Evolutionary conservation across 257 asterid genomes (phyloP).

Genomic region (Voacanga thouarsii): DNA sequence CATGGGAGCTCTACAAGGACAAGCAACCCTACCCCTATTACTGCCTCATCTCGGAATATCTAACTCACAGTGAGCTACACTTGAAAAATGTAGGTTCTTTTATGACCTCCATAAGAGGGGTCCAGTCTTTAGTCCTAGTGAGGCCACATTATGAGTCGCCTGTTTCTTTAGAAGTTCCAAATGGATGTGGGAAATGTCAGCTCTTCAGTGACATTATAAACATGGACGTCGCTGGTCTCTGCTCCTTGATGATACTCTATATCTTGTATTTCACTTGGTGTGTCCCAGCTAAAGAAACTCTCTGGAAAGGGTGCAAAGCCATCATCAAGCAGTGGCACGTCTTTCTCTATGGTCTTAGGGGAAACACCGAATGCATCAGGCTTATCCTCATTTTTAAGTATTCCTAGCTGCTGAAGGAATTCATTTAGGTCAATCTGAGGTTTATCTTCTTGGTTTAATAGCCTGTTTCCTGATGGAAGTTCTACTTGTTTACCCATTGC

Average conservation of each 20-base stretch:
- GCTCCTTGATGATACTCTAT: constrained; percentile 44
- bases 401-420: constrained; percentile 84
- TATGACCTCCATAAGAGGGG: background rate
- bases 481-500: constrained; percentile 38
- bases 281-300: constrained; percentile 66
- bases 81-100: no score
- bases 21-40: background rate
- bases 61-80: background rate
- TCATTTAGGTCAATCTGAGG: constrained; percentile 94
- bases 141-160: background rate
- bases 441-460: constrained; percentile 41
- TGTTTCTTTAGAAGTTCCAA: constrained; percentile 30
- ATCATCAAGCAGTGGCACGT: constrained; percentile 35
- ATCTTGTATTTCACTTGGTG: constrained; percentile 59
- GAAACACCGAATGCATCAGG: constrained; percentile 26
- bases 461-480: constrained; percentile 26
- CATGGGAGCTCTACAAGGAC: constrained; percentile 2
- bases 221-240: constrained; percentile 18
- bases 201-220: constrained; percentile 21
- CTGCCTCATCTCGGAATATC: background rate
- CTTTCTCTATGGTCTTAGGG: constrained; percentile 31
- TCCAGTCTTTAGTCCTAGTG: background rate
- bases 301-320: constrained; percentile 36
- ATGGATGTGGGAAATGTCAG: constrained; percentile 23
- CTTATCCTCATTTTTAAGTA: constrained; percentile 52